A percentile compares a stretch with the other conserved stretches of the same genome.
Evolutionary conservation across 1,284 basidiomycete species (phyloP).

Genomic region (Tilletiopsis washingtonensis): DNA sequence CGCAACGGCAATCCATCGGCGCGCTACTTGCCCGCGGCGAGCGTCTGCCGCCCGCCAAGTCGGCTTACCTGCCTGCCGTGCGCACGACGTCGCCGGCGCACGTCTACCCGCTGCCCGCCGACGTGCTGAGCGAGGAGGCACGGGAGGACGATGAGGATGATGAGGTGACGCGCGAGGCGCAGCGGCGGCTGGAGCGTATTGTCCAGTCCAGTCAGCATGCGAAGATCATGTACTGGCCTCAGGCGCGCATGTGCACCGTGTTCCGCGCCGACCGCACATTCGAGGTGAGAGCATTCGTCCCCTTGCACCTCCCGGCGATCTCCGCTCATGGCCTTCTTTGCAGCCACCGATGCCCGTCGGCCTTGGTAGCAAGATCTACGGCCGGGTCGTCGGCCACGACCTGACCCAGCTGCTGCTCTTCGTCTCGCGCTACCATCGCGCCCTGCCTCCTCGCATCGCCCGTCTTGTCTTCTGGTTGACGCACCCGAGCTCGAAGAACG

Average conservation of each 20-base stretch:
- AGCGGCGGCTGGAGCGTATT: constrained; percentile 50
- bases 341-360: constrained; percentile 3
- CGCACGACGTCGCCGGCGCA: constrained; percentile 7
- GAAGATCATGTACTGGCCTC: constrained; percentile 91
- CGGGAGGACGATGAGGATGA: constrained; percentile 23
- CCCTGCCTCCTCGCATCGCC: constrained; percentile 10
- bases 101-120: constrained; percentile 18
- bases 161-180: constrained; percentile 50
- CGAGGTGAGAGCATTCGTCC: constrained; percentile 56
- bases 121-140: constrained; percentile 2
- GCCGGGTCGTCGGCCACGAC: constrained; percentile 13
- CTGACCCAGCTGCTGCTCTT: constrained; percentile 18
- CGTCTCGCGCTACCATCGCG: constrained; percentile 13
- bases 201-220: constrained; percentile 65
- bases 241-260: constrained; percentile 65
- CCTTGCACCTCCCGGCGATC: constrained; percentile 1
- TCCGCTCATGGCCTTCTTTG: not conserved
- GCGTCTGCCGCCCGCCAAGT: constrained; percentile 18
- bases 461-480: constrained; percentile 13
- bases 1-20: constrained; percentile 16
- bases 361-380: constrained; percentile 6
- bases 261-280: constrained; percentile 66
- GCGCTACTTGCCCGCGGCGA: constrained; percentile 25
- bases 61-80: constrained; percentile 15
- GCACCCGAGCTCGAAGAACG: too few species aligned